Conservation (phyloP, 2,329 filamentous ascomycete species). For the Coniochaeta ligniaria region DNA sequence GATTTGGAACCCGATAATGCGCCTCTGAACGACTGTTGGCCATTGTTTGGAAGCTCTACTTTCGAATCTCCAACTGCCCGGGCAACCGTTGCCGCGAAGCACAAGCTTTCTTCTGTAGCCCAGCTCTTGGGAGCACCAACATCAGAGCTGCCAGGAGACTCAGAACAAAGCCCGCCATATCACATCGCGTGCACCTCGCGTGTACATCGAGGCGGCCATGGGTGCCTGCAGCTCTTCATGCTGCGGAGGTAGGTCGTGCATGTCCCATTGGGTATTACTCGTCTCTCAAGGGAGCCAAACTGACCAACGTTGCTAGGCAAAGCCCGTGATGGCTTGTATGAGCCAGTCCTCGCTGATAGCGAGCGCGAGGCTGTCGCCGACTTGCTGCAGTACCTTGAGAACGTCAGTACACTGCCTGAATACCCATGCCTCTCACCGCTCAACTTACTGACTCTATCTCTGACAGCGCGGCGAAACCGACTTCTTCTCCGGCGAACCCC, state of each 20-base stretch:
- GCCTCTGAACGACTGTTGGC: background rate
- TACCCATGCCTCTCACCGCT: slow-evolving; percentile 37
- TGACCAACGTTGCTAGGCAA: slow-evolving; percentile 43
- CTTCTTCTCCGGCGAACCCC: slow-evolving; percentile 94
- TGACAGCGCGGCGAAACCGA: slow-evolving; percentile 85
- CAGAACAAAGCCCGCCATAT: background rate
- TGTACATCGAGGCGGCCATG: slow-evolving; percentile 35
- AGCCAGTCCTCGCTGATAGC: slow-evolving; percentile 85
- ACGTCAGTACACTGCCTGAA: slow-evolving; percentile 56
- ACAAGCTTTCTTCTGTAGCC: background rate
- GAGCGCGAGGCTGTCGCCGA: slow-evolving; percentile 96
- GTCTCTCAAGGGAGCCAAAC: background rate
- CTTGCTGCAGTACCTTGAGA: slow-evolving; percentile 90
- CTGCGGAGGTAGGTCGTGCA: slow-evolving; percentile 41
- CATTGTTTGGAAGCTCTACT: slow-evolving; percentile 1
- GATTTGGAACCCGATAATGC: background rate
- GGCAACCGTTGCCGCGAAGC: background rate
- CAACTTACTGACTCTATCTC: slow-evolving; percentile 12
- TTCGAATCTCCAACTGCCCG: background rate
- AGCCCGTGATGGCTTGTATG: slow-evolving; percentile 74
- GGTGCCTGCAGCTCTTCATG: slow-evolving; percentile 55
- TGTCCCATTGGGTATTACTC: background rate
- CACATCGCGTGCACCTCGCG: background rate
- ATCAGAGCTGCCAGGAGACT: background rate
- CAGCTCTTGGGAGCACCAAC: background rate